These are phyloP conservation scores for Penicillium desertorum DNA, from an alignment of 495 filamentous ascomycete species.

Conservation along the genomic window DNA sequence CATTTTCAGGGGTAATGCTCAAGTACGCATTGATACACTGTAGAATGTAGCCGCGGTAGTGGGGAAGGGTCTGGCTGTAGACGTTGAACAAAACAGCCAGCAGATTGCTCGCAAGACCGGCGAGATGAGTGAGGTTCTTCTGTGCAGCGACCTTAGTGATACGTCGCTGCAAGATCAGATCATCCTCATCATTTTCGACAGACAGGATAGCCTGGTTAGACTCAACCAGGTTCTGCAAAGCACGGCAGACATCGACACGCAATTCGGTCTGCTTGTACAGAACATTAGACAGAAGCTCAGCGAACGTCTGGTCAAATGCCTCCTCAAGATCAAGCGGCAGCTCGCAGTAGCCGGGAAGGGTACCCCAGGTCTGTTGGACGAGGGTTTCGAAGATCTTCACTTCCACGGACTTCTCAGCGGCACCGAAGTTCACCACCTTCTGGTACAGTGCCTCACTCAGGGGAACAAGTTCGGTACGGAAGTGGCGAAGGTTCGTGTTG, in stretches of 20 bases:
- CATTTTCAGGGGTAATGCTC: constrained; percentile 74
- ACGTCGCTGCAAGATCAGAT: constrained; percentile 67
- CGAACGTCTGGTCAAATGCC: constrained; percentile 84
- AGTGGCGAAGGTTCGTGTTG: constrained; percentile 83
- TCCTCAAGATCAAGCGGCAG: constrained; percentile 75
- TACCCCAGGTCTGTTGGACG: constrained; percentile 91
- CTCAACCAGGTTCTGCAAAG: constrained; percentile 81
- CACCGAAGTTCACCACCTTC: constrained; percentile 74
- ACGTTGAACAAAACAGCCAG: constrained; percentile 97
- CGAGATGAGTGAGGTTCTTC: constrained; percentile 76
- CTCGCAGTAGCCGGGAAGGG: constrained; percentile 94
- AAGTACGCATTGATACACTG: constrained; percentile 92
- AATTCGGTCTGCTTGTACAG: constrained; percentile 90
- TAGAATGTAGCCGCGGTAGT: constrained; percentile 84
- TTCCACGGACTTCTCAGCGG: constrained; percentile 83
- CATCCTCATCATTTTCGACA: constrained; percentile 59
- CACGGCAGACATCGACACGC: constrained; percentile 80
- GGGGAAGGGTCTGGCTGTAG: constrained; percentile 91
- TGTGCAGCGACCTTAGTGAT: constrained; percentile 71
- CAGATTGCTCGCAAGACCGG: constrained; percentile 76
- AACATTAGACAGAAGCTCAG: constrained; percentile 84
- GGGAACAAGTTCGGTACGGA: constrained; percentile 80
- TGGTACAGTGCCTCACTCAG: constrained; percentile 89
- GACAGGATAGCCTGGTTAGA: constrained; percentile 78
- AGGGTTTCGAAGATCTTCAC: constrained; percentile 97